A percentile compares a stretch with the other conserved stretches of the same genome.
phyloP scores from a whole-genome alignment of 345 rosid species.

The Moricandia arvensis region DNA sequence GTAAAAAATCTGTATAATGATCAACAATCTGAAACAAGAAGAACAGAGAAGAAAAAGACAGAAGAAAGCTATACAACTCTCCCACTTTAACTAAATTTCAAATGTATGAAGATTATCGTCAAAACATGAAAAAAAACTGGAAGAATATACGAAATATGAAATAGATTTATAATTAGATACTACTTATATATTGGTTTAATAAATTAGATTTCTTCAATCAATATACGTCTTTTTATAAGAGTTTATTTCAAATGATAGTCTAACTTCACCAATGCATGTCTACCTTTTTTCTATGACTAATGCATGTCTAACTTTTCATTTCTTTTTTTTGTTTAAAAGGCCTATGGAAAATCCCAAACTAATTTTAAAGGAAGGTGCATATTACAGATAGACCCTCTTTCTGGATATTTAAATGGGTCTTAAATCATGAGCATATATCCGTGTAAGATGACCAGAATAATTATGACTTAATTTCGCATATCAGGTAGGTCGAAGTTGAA shows the following conservation, averaged over 20 bases:
- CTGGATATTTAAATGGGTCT: no score
- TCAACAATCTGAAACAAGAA: not conserved
- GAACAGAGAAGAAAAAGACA: not conserved
- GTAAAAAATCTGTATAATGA: not conserved
- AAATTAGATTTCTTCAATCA: not conserved
- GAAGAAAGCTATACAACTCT: not conserved
- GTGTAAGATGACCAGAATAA: no score
- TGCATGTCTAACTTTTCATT: not conserved
- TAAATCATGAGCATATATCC: no score
- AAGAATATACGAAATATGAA: not conserved
- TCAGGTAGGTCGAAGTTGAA: no score
- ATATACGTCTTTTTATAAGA: not conserved
- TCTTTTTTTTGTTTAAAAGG: no score
- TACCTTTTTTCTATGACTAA: no score
- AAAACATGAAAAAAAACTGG: not conserved
- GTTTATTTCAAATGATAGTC: not conserved
- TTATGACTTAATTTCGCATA: no score
- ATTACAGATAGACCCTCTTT: no score
- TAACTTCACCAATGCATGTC: slow-evolving; percentile 1
- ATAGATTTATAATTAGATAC: no score
- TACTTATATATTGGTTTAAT: no score
- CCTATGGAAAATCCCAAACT: no score
- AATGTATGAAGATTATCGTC: not conserved
- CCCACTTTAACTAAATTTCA: not conserved
- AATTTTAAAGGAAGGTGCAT: no score